A percentile compares a stretch with the other conserved stretches of the same genome.
Conservation (phyloP, 257 asterid species). For the Ehretia macrophylla region DNA sequence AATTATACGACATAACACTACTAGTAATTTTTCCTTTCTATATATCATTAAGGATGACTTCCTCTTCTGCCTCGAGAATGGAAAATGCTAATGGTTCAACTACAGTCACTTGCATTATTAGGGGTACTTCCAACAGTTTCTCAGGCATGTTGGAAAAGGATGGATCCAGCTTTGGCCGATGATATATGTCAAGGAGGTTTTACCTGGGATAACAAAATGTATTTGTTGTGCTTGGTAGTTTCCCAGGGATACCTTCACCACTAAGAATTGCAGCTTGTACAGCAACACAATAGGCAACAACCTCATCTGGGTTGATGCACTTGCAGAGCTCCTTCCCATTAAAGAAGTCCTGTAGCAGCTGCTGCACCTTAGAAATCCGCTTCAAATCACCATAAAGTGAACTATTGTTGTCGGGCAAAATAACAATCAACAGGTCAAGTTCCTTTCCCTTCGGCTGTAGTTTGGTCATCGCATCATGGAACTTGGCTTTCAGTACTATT, state of each 20-base stretch:
- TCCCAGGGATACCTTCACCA: constrained; percentile 54
- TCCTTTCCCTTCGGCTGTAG: constrained; percentile 47
- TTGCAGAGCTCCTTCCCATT: too few species aligned
- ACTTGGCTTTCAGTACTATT: constrained; percentile 52
- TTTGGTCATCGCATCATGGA: constrained; percentile 47
- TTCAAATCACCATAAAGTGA: too few species aligned
- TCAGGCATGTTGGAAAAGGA: constrained; percentile 41
- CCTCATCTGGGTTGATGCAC: too few species aligned
- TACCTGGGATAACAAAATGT: constrained; percentile 76
- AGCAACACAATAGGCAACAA: too few species aligned
- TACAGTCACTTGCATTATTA: constrained; percentile 45
- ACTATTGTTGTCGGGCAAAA: too few species aligned
- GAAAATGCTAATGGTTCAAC: constrained; percentile 83
- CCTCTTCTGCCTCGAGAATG: constrained; percentile 77
- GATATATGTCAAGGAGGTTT: constrained; percentile 84
- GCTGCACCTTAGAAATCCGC: too few species aligned
- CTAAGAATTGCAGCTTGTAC: too few species aligned
- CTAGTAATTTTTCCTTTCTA: constrained; percentile 69
- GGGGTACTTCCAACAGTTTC: constrained; percentile 63
- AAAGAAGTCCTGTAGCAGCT: too few species aligned
- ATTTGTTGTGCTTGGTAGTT: constrained; percentile 23
- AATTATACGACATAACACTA: constrained; percentile 60
- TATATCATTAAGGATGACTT: constrained; percentile 70
- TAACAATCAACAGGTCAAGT: constrained; percentile 64
- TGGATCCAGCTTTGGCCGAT: constrained; percentile 55